Percentiles rank a stretch among this genome's conserved stretches.
These are phyloP conservation scores for Penicillium sp. DNA, from an alignment of 2,329 filamentous ascomycete genomes.

Conservation along the genomic window DNA sequence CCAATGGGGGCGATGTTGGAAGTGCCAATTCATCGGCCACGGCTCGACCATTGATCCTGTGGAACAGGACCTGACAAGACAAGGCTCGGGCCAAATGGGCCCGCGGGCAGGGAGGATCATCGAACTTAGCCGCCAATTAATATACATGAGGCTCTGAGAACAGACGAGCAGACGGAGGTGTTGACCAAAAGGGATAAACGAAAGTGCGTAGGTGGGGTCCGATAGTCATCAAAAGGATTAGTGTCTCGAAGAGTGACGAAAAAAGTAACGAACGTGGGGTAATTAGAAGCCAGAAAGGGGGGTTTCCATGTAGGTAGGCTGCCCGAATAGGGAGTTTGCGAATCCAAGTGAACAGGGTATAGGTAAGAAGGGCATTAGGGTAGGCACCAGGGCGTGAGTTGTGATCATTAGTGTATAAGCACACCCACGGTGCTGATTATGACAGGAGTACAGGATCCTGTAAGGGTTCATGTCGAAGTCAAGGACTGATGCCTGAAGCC, in stretches of 20 bases:
- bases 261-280: slow-evolving; percentile 1
- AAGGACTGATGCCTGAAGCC: not conserved
- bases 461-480: not conserved
- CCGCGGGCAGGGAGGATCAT: not conserved
- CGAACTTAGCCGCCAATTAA: not conserved
- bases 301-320: not conserved
- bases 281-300: not conserved
- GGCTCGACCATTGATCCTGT: not conserved
- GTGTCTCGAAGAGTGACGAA: not conserved
- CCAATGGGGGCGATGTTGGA: not conserved
- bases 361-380: slow-evolving; percentile 20
- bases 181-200: slow-evolving; percentile 6
- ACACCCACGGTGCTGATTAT: slow-evolving; percentile 16
- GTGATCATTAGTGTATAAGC: slow-evolving; percentile 27
- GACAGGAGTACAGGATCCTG: not conserved
- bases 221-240: slow-evolving; percentile 8
- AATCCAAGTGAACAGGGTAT: slow-evolving; percentile 16
- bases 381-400: slow-evolving; percentile 10
- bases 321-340: not conserved
- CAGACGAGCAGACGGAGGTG: not conserved
- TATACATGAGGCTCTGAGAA: slow-evolving; percentile 6
- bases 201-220: slow-evolving; percentile 1
- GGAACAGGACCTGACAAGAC: not conserved
- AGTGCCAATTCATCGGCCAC: not conserved
- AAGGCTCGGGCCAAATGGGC: not conserved